phyloP scores from a whole-genome alignment of 1,284 basidiomycete genomes.

The Cutaneotrichosporon spelunceum region DNA sequence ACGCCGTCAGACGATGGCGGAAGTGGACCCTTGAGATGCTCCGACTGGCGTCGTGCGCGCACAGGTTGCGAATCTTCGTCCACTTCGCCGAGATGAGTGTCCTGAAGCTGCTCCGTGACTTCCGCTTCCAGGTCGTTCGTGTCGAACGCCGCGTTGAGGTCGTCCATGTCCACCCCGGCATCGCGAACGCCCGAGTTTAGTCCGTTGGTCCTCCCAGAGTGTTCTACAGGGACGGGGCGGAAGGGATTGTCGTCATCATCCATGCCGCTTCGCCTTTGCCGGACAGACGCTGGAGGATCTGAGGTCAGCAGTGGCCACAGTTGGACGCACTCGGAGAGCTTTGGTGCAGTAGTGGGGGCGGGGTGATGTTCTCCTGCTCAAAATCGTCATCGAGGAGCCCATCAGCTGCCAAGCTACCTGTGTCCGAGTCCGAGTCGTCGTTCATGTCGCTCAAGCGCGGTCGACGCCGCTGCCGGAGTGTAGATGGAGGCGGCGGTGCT shows the following conservation, averaged over 20 bases:
- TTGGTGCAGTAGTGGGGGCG: constrained; percentile 15
- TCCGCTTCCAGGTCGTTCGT: constrained; percentile 9
- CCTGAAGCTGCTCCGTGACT: not conserved
- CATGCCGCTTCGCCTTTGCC: not conserved
- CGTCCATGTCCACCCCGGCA: not conserved
- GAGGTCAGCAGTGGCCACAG: constrained; percentile 6
- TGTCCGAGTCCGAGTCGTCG: constrained; percentile 47
- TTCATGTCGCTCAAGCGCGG: constrained; percentile 28
- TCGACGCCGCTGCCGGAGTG: not conserved
- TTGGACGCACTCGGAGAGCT: constrained; percentile 21
- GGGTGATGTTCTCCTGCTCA: constrained; percentile 7
- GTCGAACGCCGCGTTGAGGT: too few species aligned
- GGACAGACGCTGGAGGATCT: constrained; percentile 33
- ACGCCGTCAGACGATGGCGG: not conserved
- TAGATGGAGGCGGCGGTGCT: not conserved
- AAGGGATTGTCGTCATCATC: not conserved
- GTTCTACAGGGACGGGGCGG: not conserved
- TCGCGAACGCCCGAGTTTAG: not conserved
- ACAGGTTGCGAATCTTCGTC: constrained; percentile 19
- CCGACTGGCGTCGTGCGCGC: constrained; percentile 1
- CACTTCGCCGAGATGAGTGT: not conserved
- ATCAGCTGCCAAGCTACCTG: constrained; percentile 60
- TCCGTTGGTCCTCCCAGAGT: not conserved
- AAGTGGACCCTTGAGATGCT: constrained; percentile 1
- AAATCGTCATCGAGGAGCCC: constrained; percentile 52